A percentile compares a stretch with the other conserved stretches of the same genome.
These are phyloP conservation scores for Tillandsia fasciculata DNA, from an alignment of 176 grass and related monocot species.

Conservation along the genomic window DNA sequence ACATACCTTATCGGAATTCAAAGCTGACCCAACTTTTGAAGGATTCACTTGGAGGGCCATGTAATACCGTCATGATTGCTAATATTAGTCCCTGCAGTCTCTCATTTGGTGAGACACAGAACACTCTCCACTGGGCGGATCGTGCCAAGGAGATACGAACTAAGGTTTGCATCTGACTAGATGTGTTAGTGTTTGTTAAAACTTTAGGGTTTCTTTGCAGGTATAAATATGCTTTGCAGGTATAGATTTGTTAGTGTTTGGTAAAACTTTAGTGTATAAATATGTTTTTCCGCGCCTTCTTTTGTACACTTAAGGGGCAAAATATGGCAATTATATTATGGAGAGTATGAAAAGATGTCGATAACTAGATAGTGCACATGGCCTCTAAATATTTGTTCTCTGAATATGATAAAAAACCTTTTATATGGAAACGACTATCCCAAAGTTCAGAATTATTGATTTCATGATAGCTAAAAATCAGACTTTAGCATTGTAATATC, in stretches of 20 bases:
- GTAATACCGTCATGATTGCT: conserved; percentile 97
- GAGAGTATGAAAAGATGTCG: not conserved
- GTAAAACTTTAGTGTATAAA: too few species aligned
- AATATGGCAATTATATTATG: not conserved
- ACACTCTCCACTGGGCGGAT: conserved; percentile 98
- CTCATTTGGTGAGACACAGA: conserved; percentile 85
- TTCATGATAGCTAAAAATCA: too few species aligned
- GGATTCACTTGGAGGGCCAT: conserved; percentile 84
- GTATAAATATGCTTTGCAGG: too few species aligned
- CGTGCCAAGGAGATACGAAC: conserved; percentile 98
- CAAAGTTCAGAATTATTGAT: too few species aligned
- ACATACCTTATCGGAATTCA: conserved; percentile 94
- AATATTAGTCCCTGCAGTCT: conserved; percentile 71
- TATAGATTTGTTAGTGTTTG: too few species aligned
- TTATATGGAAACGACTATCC: too few species aligned
- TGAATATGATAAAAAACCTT: not conserved
- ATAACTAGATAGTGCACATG: not conserved
- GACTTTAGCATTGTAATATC: too few species aligned
- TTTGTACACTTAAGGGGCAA: too few species aligned
- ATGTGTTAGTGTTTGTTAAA: too few species aligned
- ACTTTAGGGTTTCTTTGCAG: too few species aligned
- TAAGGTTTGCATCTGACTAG: conserved; percentile 32
- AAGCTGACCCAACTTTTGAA: conserved; percentile 93
- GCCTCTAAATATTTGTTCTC: not conserved
- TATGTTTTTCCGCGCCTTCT: too few species aligned